phyloP scores from a whole-genome alignment of 768 basidiomycete species.

The Mycena vitilis region DNA sequence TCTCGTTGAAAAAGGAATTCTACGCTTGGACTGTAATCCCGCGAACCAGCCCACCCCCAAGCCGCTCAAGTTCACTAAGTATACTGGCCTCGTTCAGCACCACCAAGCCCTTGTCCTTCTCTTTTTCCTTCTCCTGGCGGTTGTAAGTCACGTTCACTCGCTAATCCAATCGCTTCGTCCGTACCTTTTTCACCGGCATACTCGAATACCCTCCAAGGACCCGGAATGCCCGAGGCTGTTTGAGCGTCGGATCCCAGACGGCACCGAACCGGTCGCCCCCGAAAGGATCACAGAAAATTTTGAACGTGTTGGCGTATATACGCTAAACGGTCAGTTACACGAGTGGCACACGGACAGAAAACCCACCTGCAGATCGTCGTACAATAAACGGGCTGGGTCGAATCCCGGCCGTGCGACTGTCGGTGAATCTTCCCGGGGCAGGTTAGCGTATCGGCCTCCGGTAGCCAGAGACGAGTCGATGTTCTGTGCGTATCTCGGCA shows the following conservation, averaged over 20 bases:
- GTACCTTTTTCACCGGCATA: slow-evolving; percentile 61
- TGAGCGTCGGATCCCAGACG: slow-evolving; percentile 86
- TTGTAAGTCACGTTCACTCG: background rate
- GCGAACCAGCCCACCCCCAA: slow-evolving; percentile 77
- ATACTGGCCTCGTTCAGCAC: slow-evolving; percentile 74
- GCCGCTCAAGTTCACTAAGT: slow-evolving; percentile 78
- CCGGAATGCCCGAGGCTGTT: slow-evolving; percentile 74
- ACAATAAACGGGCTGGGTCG: slow-evolving; percentile 78
- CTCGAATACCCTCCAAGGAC: slow-evolving; percentile 87
- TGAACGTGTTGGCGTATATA: slow-evolving; percentile 78
- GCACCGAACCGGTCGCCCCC: slow-evolving; percentile 85
- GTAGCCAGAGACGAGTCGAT: slow-evolving; percentile 60
- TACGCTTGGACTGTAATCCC: slow-evolving; percentile 51
- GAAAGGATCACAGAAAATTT: slow-evolving; percentile 85
- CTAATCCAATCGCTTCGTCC: background rate
- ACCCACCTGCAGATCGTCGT: slow-evolving; percentile 79
- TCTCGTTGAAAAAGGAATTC: slow-evolving; percentile 2
- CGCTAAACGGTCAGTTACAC: slow-evolving; percentile 53
- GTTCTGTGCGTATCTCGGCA: slow-evolving; percentile 84
- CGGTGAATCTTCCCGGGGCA: slow-evolving; percentile 43
- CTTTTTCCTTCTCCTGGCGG: slow-evolving; percentile 53
- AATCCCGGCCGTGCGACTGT: slow-evolving; percentile 70
- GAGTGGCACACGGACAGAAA: slow-evolving; percentile 14
- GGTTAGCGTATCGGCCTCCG: slow-evolving; percentile 60
- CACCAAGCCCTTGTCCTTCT: slow-evolving; percentile 70